Percentiles rank a stretch among this genome's conserved stretches.
Evolutionary conservation across 1,284 basidiomycete species (phyloP).

Genomic region (Irpex sp.): DNA sequence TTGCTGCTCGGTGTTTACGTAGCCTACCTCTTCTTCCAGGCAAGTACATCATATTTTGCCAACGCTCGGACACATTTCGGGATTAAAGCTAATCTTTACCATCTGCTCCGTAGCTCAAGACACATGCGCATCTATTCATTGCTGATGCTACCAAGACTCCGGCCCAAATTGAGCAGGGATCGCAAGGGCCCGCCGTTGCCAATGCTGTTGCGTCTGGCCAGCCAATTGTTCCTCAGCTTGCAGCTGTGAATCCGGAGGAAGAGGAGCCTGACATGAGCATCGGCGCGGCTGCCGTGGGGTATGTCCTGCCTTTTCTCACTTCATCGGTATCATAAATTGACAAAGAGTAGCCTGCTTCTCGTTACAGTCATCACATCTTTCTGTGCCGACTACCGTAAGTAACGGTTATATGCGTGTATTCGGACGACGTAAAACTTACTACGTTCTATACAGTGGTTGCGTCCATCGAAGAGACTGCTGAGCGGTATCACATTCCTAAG

Average conservation of each 20-base stretch:
- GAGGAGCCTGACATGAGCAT: conserved; percentile 77
- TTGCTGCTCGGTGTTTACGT: conserved; percentile 87
- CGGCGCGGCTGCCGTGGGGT: conserved; percentile 68
- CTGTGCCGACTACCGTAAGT: conserved; percentile 84
- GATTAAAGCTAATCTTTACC: not conserved
- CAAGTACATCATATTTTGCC: conserved; percentile 31
- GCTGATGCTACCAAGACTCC: not conserved
- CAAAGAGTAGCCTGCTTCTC: conserved; percentile 53
- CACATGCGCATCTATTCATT: conserved; percentile 30
- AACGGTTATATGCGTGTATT: not conserved
- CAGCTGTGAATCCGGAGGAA: conserved; percentile 46
- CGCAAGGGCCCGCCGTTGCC: not conserved
- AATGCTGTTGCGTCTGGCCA: not conserved
- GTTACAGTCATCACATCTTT: conserved; percentile 89
- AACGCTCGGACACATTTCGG: not conserved
- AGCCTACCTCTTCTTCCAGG: conserved; percentile 85
- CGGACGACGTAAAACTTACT: not conserved
- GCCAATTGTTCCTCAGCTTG: conserved; percentile 16
- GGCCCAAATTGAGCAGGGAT: not conserved
- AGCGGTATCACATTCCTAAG: conserved; percentile 85
- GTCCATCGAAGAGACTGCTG: conserved; percentile 91
- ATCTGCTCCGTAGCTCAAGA: conserved; percentile 49
- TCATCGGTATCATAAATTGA: not conserved
- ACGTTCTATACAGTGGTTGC: conserved; percentile 70
- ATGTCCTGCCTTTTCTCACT: conserved; percentile 28